Evolutionary conservation across 495 filamentous ascomycete genomes (phyloP).

Genomic region (Neurospora sp.): DNA sequence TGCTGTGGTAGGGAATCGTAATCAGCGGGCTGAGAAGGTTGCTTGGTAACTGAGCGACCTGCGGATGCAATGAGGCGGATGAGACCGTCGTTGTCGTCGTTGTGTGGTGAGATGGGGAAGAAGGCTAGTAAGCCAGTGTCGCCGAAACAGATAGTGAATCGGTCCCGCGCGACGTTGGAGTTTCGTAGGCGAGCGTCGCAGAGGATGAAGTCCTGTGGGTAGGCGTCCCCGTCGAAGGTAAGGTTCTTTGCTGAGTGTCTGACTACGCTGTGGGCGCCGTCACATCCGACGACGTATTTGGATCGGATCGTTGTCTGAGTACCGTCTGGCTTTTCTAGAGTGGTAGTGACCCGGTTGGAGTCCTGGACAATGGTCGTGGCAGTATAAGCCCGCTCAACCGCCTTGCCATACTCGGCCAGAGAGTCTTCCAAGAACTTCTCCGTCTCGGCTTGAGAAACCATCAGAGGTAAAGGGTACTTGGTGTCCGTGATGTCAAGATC

Average conservation of each 20-base stretch:
- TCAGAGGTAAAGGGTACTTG: conserved; percentile 25
- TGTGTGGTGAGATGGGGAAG: conserved; percentile 17
- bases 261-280: conserved; percentile 35
- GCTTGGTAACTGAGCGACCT: conserved; percentile 1
- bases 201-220: conserved; percentile 35
- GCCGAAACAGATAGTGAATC: conserved; percentile 19
- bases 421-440: conserved; percentile 30
- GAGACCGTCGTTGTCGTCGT: not conserved
- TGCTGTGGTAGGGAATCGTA: not conserved
- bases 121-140: conserved; percentile 15
- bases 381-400: conserved; percentile 26
- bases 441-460: conserved; percentile 33
- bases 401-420: conserved; percentile 19
- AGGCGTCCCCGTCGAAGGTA: conserved; percentile 32
- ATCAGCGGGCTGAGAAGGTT: conserved; percentile 4
- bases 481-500: conserved; percentile 24
- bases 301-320: conserved; percentile 18
- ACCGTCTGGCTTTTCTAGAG: conserved; percentile 14
- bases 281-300: conserved; percentile 37
- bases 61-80: conserved; percentile 24
- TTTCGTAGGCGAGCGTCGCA: conserved; percentile 30
- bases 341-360: conserved; percentile 22
- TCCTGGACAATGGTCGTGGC: conserved; percentile 28
- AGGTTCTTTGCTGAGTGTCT: conserved; percentile 27
- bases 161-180: conserved; percentile 18